Evolutionary conservation across 345 rosid genomes (phyloP), one percentile per base, ranked within the genome.

Genomic region (Hibiscus syriacus): DNA sequence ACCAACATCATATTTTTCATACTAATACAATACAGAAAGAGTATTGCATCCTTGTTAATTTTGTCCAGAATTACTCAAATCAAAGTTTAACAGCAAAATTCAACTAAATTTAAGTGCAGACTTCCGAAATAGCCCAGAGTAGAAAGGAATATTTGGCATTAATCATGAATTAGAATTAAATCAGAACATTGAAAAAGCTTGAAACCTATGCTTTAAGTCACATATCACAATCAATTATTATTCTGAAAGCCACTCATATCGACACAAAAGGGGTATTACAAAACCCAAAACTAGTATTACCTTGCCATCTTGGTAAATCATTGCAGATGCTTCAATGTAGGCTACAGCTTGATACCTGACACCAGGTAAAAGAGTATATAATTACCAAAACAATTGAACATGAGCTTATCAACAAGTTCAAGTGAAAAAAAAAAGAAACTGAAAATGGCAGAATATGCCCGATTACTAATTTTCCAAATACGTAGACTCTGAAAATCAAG

Each of bases 281-380:
- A 38, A 12, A 60, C 11, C 48, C 3, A 56, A 45, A 32, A 48
- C 16, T 50, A 48, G 32, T 70, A 45, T 75, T 41, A 92, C 99
- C 97, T 88, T 90, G 76, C 96, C 97, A 30, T 95, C 99, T 85
- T 90, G 96, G 81, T 95, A 90, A 32, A 95, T 95, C 67, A 81
- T 81, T 70, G 99, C 99, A 22, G 94, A 84, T 55, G 97, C 99
- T 83, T 92, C 99, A 20, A 92, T 92, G 76, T 85, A 92, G 16
- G 99, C 99, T 59, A 88, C 97, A 29, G 99, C 98, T 77, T 88
- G 96, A 77, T 92, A 95, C 83, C 99, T 95, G 80, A 71, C 70
- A 77, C 64, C 55, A 79, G 4, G 30, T 60, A 76, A 50, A 55
- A 67, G 19, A 7, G 30, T 54, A 70, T 36, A 7, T 8, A 6